Conservation (phyloP, 129 eudicot species). For the Flaveria linearis region DNA sequence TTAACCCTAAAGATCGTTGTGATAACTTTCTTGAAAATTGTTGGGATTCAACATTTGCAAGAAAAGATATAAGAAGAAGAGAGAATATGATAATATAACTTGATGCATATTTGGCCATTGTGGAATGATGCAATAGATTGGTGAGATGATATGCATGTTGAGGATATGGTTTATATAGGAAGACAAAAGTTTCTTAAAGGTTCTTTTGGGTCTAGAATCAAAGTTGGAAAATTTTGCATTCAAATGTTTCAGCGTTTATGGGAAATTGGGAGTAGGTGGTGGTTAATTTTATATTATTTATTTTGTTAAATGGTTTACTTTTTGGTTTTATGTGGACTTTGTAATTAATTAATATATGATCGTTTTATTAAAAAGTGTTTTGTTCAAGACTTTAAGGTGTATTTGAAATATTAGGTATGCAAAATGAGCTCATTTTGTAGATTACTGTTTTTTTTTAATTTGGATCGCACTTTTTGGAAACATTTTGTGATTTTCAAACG, state of each 20-base stretch:
- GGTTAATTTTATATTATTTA: background rate
- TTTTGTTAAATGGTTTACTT: background rate
- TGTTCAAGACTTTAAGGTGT: background rate
- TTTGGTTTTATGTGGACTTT: background rate
- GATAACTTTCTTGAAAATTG: constrained; percentile 33
- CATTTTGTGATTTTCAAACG: too few species aligned
- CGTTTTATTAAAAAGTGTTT: too few species aligned
- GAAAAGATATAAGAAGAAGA: constrained; percentile 21
- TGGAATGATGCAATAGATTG: background rate
- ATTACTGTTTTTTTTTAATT: too few species aligned
- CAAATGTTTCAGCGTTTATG: constrained; percentile 14
- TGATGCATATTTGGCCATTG: constrained; percentile 23
- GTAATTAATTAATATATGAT: too few species aligned
- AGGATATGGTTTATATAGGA: constrained; percentile 23
- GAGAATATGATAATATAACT: background rate
- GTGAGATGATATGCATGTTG: constrained; percentile 12
- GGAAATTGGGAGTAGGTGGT: constrained; percentile 5
- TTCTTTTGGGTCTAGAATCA: constrained; percentile 10
- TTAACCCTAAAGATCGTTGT: constrained; percentile 29
- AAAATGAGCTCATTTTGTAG: too few species aligned
- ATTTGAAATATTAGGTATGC: too few species aligned
- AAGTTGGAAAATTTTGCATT: constrained; percentile 14
- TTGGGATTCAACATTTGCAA: constrained; percentile 26
- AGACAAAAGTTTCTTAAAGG: constrained; percentile 12
- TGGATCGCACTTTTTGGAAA: too few species aligned